Percentiles rank a stretch among this genome's conserved stretches.
Evolutionary conservation across 2,329 filamentous ascomycete genomes (phyloP).

Genomic region (Acephala macrosclerotiorum): DNA sequence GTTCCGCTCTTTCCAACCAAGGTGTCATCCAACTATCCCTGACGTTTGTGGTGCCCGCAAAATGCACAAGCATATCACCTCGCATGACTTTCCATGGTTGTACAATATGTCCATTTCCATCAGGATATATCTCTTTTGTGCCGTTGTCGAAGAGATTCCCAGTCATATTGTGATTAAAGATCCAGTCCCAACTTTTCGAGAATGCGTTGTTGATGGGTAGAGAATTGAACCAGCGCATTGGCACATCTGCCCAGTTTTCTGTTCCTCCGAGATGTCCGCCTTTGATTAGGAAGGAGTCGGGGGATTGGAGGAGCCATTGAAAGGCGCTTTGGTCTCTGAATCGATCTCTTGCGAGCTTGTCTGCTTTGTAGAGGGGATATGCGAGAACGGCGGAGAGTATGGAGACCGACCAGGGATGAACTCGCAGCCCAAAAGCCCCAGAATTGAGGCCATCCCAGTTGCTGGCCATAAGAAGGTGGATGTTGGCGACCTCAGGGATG

Average conservation of each 20-base stretch:
- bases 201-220: constrained; percentile 6
- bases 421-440: neutral
- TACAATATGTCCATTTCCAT: neutral
- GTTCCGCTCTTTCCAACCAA: neutral
- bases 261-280: neutral
- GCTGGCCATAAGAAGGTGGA: neutral
- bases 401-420: neutral
- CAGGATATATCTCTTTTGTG: neutral
- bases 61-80: constrained; percentile 7
- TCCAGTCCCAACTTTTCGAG: neutral
- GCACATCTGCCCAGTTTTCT: constrained; percentile 7
- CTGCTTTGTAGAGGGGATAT: constrained; percentile 1
- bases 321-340: constrained; percentile 6
- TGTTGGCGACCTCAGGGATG: neutral
- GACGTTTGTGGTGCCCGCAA: neutral
- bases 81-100: constrained; percentile 9
- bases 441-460: constrained; percentile 7
- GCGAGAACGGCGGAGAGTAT: neutral
- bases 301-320: constrained; percentile 4
- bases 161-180: constrained; percentile 7
- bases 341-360: neutral
- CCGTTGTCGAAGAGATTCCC: neutral
- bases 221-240: constrained; percentile 6
- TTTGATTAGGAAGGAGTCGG: neutral
- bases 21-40: constrained; percentile 2